A percentile compares a stretch with the other conserved stretches of the same genome.
phyloP scores from a whole-genome alignment of 106 monocot genomes.

The Alisma plantagoaquatica region DNA sequence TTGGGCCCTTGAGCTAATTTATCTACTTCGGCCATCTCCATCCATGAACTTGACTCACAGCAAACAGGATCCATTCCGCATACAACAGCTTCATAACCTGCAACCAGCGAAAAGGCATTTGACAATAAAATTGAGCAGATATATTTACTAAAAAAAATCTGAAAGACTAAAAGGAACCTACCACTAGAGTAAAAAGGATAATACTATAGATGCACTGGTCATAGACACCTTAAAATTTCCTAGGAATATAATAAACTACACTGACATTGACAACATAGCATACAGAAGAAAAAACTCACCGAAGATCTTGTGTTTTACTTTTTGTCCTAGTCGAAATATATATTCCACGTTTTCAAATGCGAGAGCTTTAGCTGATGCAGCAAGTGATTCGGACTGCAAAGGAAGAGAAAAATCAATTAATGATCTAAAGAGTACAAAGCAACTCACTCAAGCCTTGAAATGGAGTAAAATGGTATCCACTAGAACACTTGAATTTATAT shows the following conservation, averaged over 20 bases:
- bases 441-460: no score
- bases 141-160: background rate
- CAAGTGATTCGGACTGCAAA: slow-evolving; percentile 71
- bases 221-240: background rate
- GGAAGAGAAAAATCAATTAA: slow-evolving; percentile 3
- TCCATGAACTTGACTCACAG: slow-evolving; percentile 95
- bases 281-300: slow-evolving; percentile 31
- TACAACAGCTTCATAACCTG: slow-evolving; percentile 79
- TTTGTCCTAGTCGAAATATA: slow-evolving; percentile 87
- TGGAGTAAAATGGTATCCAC: no score
- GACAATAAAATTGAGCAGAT: background rate
- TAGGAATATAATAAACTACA: background rate
- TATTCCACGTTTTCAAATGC: slow-evolving; percentile 71
- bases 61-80: slow-evolving; percentile 99
- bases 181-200: background rate
- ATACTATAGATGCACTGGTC: background rate
- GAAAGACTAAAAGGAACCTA: background rate
- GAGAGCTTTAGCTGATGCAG: slow-evolving; percentile 85
- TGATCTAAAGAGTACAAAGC: no score
- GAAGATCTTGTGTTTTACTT: slow-evolving; percentile 70
- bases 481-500: no score
- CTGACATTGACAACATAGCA: background rate
- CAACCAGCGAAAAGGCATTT: background rate
- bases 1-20: slow-evolving; percentile 66
- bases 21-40: slow-evolving; percentile 60